Evolutionary conservation across 140 eudicot species (phyloP).

Genomic region (Flaveria floridana): DNA sequence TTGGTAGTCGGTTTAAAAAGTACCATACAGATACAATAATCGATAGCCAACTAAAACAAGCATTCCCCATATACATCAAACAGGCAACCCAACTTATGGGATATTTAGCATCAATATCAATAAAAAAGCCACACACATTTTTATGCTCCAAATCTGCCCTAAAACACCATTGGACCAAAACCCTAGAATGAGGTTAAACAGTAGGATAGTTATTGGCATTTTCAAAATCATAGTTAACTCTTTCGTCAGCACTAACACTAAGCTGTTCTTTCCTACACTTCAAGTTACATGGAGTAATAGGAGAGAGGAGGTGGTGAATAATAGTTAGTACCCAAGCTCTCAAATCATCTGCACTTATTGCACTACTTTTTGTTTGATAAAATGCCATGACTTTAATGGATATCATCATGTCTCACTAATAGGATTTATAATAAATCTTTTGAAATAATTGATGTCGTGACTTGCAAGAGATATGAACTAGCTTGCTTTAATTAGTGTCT

Average conservation of each 20-base stretch:
- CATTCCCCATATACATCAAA: constrained; percentile 2
- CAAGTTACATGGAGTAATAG: not conserved
- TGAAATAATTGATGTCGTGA: constrained; percentile 34
- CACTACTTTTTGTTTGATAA: constrained; percentile 23
- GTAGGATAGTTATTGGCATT: constrained; percentile 10
- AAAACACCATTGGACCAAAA: not conserved
- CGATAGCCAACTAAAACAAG: not conserved
- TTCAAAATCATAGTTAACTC: constrained; percentile 8
- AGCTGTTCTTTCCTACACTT: constrained; percentile 1
- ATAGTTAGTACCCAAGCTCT: constrained; percentile 14
- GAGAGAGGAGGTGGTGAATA: not conserved
- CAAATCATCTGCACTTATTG: not conserved
- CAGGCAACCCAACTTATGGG: not conserved
- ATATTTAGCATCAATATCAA: not conserved
- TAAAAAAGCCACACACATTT: constrained; percentile 4
- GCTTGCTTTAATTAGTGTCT: constrained; percentile 32
- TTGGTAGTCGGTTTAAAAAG: not conserved
- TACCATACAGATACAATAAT: not conserved
- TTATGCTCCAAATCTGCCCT: not conserved
- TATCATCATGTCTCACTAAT: constrained; percentile 10
- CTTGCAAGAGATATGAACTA: constrained; percentile 31
- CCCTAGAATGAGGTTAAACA: not conserved
- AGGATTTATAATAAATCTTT: constrained; percentile 15
- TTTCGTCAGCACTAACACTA: not conserved
- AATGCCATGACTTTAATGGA: constrained; percentile 20